A percentile compares a stretch with the other conserved stretches of the same genome.
Conservation (phyloP, 2,329 filamentous ascomycete species). For the Monilinia vaccinii-corymbosi region DNA sequence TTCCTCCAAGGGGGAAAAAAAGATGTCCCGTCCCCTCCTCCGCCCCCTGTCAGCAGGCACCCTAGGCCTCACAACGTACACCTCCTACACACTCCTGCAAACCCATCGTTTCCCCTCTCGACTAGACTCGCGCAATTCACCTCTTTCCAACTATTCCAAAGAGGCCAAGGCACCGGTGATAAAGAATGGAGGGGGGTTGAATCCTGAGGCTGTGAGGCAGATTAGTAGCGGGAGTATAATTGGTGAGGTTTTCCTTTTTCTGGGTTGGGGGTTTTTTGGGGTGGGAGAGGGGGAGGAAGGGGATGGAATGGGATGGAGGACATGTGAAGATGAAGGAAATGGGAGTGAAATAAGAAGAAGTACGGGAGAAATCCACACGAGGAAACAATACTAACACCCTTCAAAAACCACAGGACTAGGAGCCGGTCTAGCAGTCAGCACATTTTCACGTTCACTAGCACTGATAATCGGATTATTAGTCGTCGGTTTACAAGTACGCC, state of each 20-base stretch:
- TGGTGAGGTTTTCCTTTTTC: conserved; percentile 17
- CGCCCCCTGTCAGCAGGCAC: conserved; percentile 27
- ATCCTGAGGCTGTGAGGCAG: conserved; percentile 25
- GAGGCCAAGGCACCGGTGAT: conserved; percentile 18
- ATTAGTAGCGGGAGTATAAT: conserved; percentile 28
- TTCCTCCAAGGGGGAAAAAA: neutral
- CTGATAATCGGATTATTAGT: conserved; percentile 57
- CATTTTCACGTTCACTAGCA: conserved; percentile 63
- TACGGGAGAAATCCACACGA: neutral
- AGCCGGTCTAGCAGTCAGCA: conserved; percentile 46
- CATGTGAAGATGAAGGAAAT: too few species aligned
- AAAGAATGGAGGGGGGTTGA: conserved; percentile 16
- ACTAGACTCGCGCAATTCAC: conserved; percentile 9
- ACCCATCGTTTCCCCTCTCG: conserved; percentile 28
- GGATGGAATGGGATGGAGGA: too few species aligned
- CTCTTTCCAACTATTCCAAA: conserved; percentile 26
- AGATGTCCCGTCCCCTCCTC: conserved; percentile 26
- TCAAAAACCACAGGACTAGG: conserved; percentile 17
- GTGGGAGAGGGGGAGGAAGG: neutral
- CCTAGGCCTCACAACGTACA: conserved; percentile 30
- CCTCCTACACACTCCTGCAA: conserved; percentile 28
- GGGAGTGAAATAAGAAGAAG: too few species aligned
- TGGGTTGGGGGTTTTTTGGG: neutral
- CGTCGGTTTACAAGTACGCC: conserved; percentile 35
- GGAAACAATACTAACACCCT: neutral